These are phyloP conservation scores for Mycena citricolor DNA, from an alignment of 1,284 basidiomycete genomes.

Conservation along the genomic window DNA sequence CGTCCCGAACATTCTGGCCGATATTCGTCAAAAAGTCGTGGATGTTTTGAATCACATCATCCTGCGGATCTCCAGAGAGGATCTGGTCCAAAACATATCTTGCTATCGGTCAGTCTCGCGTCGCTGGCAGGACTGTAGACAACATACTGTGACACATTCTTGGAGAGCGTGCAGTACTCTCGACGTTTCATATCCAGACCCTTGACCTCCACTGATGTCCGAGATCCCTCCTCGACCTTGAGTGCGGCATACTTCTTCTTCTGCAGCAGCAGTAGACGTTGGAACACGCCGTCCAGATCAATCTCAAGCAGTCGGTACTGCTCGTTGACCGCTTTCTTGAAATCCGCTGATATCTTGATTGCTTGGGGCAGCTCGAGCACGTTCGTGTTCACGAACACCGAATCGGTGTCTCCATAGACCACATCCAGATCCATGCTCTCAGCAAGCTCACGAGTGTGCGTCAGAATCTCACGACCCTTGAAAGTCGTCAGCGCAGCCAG, in stretches of 20 bases:
- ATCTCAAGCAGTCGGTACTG: conserved; percentile 95
- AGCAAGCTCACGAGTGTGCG: conserved; percentile 89
- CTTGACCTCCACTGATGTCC: conserved; percentile 87
- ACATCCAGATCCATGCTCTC: conserved; percentile 90
- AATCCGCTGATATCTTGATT: conserved; percentile 86
- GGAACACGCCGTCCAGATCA: conserved; percentile 93
- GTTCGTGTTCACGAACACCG: conserved; percentile 98
- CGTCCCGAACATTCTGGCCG: conserved; percentile 74
- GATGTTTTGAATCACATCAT: conserved; percentile 87
- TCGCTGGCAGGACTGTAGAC: no score
- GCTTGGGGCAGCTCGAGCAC: conserved; percentile 87
- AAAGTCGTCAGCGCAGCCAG: conserved; percentile 96
- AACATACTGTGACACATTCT: conserved; percentile 87
- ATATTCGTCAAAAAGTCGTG: conserved; percentile 87
- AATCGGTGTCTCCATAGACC: conserved; percentile 98
- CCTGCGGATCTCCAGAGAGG: conserved; percentile 88
- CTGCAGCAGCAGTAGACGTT: conserved; percentile 89
- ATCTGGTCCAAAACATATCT: conserved; percentile 91
- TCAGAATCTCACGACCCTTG: conserved; percentile 97
- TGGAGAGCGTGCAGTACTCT: conserved; percentile 92
- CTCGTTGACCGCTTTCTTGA: conserved; percentile 97
- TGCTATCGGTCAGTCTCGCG: not conserved
- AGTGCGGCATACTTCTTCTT: conserved; percentile 99
- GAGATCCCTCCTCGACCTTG: conserved; percentile 82
- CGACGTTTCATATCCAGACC: conserved; percentile 99